Conservation (phyloP, 2,329 filamentous ascomycete species). For the Phoma sp. region DNA sequence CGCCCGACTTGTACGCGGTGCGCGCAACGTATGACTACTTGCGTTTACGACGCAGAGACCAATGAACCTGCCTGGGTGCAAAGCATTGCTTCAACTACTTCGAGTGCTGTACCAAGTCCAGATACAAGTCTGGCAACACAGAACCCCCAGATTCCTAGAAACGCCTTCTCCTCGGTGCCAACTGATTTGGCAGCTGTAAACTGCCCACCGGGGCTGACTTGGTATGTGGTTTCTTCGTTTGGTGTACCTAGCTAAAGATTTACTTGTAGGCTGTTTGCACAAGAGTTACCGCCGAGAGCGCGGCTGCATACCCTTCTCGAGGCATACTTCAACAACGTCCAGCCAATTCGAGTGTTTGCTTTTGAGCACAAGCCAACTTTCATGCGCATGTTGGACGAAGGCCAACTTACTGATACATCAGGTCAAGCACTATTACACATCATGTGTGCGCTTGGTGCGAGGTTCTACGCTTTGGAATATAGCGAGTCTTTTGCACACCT, state of each 20-base stretch:
- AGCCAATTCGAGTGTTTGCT: conserved; percentile 37
- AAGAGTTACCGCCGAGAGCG: conserved; percentile 31
- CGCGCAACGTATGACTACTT: conserved; percentile 32
- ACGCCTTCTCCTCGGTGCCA: conserved; percentile 20
- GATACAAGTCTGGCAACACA: conserved; percentile 21
- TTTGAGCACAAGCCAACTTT: conserved; percentile 45
- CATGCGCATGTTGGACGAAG: conserved; percentile 44
- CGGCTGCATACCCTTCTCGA: conserved; percentile 39
- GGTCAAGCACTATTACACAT: conserved; percentile 42
- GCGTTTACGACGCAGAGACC: conserved; percentile 39
- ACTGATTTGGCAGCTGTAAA: conserved; percentile 21
- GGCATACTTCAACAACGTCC: conserved; percentile 43
- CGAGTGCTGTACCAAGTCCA: conserved; percentile 17
- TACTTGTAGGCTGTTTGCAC: conserved; percentile 30
- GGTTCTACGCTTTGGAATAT: conserved; percentile 43
- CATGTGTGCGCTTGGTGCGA: conserved; percentile 42
- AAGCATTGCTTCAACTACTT: conserved; percentile 27
- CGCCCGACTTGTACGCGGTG: conserved; percentile 39
- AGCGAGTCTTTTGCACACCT: conserved; percentile 36
- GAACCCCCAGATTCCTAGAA: conserved; percentile 21
- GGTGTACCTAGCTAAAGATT: not conserved
- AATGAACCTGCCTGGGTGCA: conserved; percentile 44
- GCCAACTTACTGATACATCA: conserved; percentile 35
- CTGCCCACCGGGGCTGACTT: conserved; percentile 33
- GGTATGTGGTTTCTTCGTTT: conserved; percentile 17